Evolutionary conservation across 2,329 filamentous ascomycete genomes (phyloP).

Genomic region (Fusarium proliferatum): DNA sequence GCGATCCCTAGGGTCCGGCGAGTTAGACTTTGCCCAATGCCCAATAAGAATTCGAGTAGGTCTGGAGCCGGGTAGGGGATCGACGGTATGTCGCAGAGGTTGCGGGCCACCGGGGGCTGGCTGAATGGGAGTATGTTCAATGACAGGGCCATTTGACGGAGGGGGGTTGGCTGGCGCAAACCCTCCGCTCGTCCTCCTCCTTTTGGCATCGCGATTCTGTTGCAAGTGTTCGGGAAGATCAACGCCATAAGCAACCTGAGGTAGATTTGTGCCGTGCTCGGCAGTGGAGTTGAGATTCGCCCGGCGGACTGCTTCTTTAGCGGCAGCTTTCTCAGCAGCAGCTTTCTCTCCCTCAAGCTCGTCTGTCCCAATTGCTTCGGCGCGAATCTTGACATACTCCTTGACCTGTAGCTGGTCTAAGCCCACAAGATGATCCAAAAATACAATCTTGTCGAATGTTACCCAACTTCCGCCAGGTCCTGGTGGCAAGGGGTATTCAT

Average conservation of each 20-base stretch:
- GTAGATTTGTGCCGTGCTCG: slow-evolving; percentile 56
- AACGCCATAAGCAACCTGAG: slow-evolving; percentile 62
- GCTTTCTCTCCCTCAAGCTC: slow-evolving; percentile 54
- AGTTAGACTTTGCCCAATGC: slow-evolving; percentile 67
- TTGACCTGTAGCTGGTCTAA: slow-evolving; percentile 69
- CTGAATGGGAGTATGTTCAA: slow-evolving; percentile 39
- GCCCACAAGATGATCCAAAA: slow-evolving; percentile 66
- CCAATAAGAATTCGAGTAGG: slow-evolving; percentile 69
- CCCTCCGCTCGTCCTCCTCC: slow-evolving; percentile 57
- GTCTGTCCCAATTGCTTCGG: slow-evolving; percentile 53
- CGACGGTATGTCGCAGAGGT: slow-evolving; percentile 40
- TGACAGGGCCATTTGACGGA: slow-evolving; percentile 33
- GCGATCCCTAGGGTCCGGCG: slow-evolving; percentile 59
- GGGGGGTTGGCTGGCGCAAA: slow-evolving; percentile 50
- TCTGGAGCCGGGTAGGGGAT: slow-evolving; percentile 62
- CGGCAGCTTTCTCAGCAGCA: slow-evolving; percentile 56
- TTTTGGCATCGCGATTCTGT: slow-evolving; percentile 57
- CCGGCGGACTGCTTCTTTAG: slow-evolving; percentile 59
- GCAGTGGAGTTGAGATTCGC: slow-evolving; percentile 56
- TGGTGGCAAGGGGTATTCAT: slow-evolving; percentile 62
- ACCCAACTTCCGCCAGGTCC: slow-evolving; percentile 73
- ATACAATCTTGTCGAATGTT: slow-evolving; percentile 70
- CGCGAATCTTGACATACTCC: slow-evolving; percentile 69
- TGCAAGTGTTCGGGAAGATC: slow-evolving; percentile 59
- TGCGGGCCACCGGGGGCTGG: slow-evolving; percentile 37